Evolutionary conservation across 805 yeast genomes (phyloP).

Genomic region (Candida mattraensis): DNA sequence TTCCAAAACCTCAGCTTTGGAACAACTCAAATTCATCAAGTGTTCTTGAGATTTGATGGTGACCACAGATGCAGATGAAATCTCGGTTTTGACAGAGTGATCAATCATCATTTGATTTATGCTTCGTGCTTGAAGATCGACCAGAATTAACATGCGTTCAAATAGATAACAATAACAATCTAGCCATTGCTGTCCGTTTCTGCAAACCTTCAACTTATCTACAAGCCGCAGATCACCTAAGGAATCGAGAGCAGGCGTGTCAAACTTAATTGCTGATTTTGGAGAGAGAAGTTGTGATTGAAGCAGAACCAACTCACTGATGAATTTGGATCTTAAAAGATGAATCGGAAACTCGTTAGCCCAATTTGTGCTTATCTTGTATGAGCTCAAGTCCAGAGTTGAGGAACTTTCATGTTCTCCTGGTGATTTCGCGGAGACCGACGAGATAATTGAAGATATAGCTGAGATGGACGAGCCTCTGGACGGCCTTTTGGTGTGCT

Average conservation of each 20-base stretch:
- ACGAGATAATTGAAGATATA: slow-evolving; percentile 34
- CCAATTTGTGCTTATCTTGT: slow-evolving; percentile 13
- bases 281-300: slow-evolving; percentile 9
- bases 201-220: slow-evolving; percentile 26
- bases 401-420: slow-evolving; percentile 12
- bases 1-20: slow-evolving; percentile 20
- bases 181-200: slow-evolving; percentile 9
- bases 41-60: slow-evolving; percentile 4
- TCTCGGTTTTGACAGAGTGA: slow-evolving; percentile 15
- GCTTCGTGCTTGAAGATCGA: slow-evolving; percentile 8
- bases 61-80: slow-evolving; percentile 17
- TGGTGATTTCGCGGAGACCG: slow-evolving; percentile 24
- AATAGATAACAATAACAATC: slow-evolving; percentile 31
- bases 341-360: slow-evolving; percentile 15
- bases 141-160: slow-evolving; percentile 23
- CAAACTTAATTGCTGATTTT: slow-evolving; percentile 10
- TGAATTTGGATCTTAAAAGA: slow-evolving; percentile 22
- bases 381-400: not conserved
- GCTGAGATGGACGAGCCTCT: slow-evolving; percentile 37
- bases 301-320: slow-evolving; percentile 23
- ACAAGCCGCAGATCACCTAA: slow-evolving; percentile 33
- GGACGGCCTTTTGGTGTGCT: slow-evolving; percentile 31
- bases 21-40: slow-evolving; percentile 12
- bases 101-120: slow-evolving; percentile 18
- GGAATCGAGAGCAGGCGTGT: slow-evolving; percentile 19